These are phyloP conservation scores for Stagonosporopsis chrysanthemi DNA, from an alignment of 2,329 filamentous ascomycete species.

Conservation along the genomic window DNA sequence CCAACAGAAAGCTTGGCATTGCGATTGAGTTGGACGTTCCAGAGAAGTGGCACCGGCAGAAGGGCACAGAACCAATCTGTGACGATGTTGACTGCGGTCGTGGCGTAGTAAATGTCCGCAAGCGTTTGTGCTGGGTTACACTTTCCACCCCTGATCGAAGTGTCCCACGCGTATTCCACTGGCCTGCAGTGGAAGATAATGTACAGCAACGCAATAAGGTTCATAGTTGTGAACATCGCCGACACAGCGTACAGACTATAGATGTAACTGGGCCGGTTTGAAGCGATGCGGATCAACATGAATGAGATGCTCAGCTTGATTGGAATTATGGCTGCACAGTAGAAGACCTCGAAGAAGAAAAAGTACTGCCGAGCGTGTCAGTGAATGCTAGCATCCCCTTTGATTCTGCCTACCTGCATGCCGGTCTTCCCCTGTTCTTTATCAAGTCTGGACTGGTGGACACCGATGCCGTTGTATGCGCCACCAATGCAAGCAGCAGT, in stretches of 20 bases:
- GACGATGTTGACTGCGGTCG: conserved; percentile 47
- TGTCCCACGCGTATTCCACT: conserved; percentile 37
- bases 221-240: conserved; percentile 41
- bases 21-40: conserved; percentile 37
- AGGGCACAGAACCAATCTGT: conserved; percentile 50
- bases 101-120: conserved; percentile 46
- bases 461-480: conserved; percentile 8
- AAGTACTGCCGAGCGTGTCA: conserved; percentile 37
- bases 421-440: neutral
- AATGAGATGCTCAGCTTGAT: conserved; percentile 50
- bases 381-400: neutral
- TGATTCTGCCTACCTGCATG: conserved; percentile 27
- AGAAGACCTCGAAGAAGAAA: conserved; percentile 50
- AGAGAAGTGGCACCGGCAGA: conserved; percentile 35
- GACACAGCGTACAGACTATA: conserved; percentile 41
- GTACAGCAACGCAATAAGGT: conserved; percentile 43
- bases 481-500: conserved; percentile 20
- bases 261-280: conserved; percentile 34
- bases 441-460: conserved; percentile 24
- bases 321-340: conserved; percentile 46
- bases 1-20: conserved; percentile 37
- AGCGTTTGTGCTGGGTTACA: conserved; percentile 37
- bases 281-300: conserved; percentile 47
- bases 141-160: conserved; percentile 33
- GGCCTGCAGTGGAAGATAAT: conserved; percentile 49